Conservation (phyloP, 176 grass and related monocot species). For the Cocos nucifera region DNA sequence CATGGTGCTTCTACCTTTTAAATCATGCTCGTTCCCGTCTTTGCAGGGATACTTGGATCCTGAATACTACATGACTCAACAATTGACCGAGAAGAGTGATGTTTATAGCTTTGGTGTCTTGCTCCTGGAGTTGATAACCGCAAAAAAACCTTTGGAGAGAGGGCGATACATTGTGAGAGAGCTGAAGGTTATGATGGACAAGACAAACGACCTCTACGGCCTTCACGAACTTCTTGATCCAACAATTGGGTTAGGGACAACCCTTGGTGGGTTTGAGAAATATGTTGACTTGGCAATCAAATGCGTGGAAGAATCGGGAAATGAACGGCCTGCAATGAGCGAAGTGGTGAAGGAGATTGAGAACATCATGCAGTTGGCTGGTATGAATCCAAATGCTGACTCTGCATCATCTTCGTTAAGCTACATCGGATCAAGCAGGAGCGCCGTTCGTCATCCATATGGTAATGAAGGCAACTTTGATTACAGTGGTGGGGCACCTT, state of each 20-base stretch:
- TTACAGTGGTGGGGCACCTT: not conserved
- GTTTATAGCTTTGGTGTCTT: constrained; percentile 41
- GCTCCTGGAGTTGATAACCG: constrained; percentile 48
- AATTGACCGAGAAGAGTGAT: constrained; percentile 51
- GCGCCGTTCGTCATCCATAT: not conserved
- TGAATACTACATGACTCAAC: constrained; percentile 96
- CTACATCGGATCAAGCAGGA: not conserved
- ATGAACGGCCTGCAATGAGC: not conserved
- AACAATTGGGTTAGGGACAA: not conserved
- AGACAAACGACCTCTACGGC: constrained; percentile 40
- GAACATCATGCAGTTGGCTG: constrained; percentile 12
- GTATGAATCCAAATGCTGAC: constrained; percentile 4
- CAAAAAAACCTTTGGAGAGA: constrained; percentile 50
- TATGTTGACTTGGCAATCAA: constrained; percentile 8
- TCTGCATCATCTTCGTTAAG: constrained; percentile 2
- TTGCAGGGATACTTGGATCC: constrained; percentile 80
- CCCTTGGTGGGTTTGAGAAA: constrained; percentile 2
- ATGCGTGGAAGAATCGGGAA: not conserved
- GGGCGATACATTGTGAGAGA: constrained; percentile 59
- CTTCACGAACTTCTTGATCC: constrained; percentile 57
- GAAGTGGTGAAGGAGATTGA: constrained; percentile 16
- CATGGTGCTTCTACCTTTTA: too few species aligned
- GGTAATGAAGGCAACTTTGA: not conserved
- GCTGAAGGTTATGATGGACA: constrained; percentile 37
- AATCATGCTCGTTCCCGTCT: too few species aligned